Evolutionary conservation across 768 basidiomycete species (phyloP), one percentile per base, ranked within the genome.

Genomic region (Lactifluus echinatus): DNA sequence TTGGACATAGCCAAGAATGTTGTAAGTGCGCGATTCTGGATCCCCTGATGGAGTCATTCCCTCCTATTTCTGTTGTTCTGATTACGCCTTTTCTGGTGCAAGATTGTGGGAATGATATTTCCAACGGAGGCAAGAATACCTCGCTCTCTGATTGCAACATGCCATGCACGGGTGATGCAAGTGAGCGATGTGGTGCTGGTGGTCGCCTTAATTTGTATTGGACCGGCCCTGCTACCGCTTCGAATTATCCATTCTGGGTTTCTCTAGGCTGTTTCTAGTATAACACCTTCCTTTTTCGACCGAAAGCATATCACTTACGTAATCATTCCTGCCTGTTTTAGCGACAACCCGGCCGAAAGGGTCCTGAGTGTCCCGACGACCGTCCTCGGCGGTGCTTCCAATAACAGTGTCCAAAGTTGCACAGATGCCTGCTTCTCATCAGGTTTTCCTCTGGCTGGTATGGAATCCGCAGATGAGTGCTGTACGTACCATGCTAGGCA

Each of bases 241-340:
- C 76, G 4, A 78, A 67, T 47, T 76, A 84, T 29, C 86, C 84
- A 4, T 72, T 77, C 28, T 89, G 87, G 87, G 66, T 71, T 6
- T 83, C 81, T 0, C 75, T 89, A 29, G 88, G 88, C n/a, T 90
- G 88, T 67, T 88, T 79, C 71, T 83, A 72, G 87, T 85, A 64
- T 75, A 64, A 24, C 5, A 24, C 42, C 26, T 48, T 33, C 49
- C 48, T 31, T 51, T 52, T 44, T 34, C 3, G 24, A n/a, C 14
- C 8, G 36, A 47, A 37, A 62, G 44, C 14, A 52, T 43, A 46
- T 48, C 52, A 29, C 54, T 53, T 40, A 55, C 8, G 26, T n/a
- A 33, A 57, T 10, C n/a, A 28, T 19, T 15, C 34, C 39, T 59
- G 15, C 10, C 28, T 21, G 19, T 57, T 26, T 11, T 56, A 75